Evolutionary conservation across 2,329 filamentous ascomycete genomes (phyloP), one percentile per base, ranked within the genome.

Genomic region (Penicillium sp.): DNA sequence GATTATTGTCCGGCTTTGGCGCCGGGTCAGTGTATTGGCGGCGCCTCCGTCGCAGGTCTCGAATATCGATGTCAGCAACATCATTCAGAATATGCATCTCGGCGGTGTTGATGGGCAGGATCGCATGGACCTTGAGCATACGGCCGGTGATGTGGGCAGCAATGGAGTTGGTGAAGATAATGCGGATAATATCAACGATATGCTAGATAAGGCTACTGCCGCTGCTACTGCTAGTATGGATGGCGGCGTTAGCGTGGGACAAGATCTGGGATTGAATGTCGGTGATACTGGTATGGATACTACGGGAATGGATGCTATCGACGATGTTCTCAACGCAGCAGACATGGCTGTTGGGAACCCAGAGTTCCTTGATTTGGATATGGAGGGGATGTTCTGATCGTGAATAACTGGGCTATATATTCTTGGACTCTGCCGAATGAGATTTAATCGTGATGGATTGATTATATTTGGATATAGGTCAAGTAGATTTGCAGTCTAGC

Each of bases 311-410:
- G 70, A 72, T 49, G 67, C 70, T 54, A 74, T 77, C 52, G 72
- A 77, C 46, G 75, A 77, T 61, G 70, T 77, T 32, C 58, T 77
- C 46, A 74, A 73, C 52, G 69, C 68, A 26, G 71, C 70, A 5
- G 71, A 75, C 62, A 74, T 75, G 68, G 68, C 67, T 3, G 69
- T 74, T 62, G 70, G 65, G 1, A 75, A 75, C 58, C 74, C 75
- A 9, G 73, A 75, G 53, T 75, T 74, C 60, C 52, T 76, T 27
- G 72, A 75, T 66, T 56, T 76, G 53, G 73, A 76, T 62, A 75
- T 75, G 73, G 73, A 75, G 55, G 71, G 71, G 7, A 74, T 75
- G 70, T 75, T 75, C 48, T 73, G 65, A 54, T 34, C 24, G 15
- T 21, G 17, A 6, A 18, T 8, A n/a, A 12, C 8, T 37, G 9